A percentile compares a stretch with the other conserved stretches of the same genome.
These are phyloP conservation scores for Blastobotrys terrestris DNA, from an alignment of 805 yeast species.

Conservation along the genomic window DNA sequence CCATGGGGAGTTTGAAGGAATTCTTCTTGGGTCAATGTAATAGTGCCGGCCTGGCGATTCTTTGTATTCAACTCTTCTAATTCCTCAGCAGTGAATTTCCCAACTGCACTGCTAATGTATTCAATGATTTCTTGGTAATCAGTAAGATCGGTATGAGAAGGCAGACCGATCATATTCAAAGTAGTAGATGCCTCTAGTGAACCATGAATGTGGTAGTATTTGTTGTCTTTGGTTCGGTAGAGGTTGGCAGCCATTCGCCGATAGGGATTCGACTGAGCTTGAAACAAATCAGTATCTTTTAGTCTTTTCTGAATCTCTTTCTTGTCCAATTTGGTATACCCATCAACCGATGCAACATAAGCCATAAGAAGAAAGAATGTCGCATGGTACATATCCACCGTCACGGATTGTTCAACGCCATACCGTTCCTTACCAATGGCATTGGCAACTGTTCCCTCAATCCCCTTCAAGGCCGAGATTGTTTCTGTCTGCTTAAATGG, in stretches of 20 bases:
- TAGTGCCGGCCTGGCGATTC: slow-evolving; percentile 32
- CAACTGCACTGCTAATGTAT: slow-evolving; percentile 11
- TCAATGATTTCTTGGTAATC: slow-evolving; percentile 27
- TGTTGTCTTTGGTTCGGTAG: slow-evolving; percentile 27
- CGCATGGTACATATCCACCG: slow-evolving; percentile 27
- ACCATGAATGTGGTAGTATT: slow-evolving; percentile 30
- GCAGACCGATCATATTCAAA: slow-evolving; percentile 32
- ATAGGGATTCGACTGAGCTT: slow-evolving; percentile 27
- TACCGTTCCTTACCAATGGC: slow-evolving; percentile 20
- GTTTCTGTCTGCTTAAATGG: slow-evolving; percentile 27
- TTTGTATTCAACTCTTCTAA: slow-evolving; percentile 28
- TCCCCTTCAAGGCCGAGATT: slow-evolving; percentile 26
- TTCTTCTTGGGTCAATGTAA: slow-evolving; percentile 27
- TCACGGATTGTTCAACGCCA: slow-evolving; percentile 13
- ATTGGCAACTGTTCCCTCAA: slow-evolving; percentile 23
- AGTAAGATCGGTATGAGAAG: slow-evolving; percentile 24
- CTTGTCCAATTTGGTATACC: slow-evolving; percentile 26
- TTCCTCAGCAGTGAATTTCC: slow-evolving; percentile 27
- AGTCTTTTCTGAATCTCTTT: slow-evolving; percentile 13
- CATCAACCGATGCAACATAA: slow-evolving; percentile 30
- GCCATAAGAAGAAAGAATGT: slow-evolving; percentile 31
- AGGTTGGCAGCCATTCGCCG: slow-evolving; percentile 33
- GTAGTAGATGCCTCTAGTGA: slow-evolving; percentile 31
- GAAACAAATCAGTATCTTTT: slow-evolving; percentile 23
- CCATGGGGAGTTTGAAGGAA: slow-evolving; percentile 31